Evolutionary conservation across 441 rosid genomes (phyloP).

Genomic region (Erodium chrysanthum): DNA sequence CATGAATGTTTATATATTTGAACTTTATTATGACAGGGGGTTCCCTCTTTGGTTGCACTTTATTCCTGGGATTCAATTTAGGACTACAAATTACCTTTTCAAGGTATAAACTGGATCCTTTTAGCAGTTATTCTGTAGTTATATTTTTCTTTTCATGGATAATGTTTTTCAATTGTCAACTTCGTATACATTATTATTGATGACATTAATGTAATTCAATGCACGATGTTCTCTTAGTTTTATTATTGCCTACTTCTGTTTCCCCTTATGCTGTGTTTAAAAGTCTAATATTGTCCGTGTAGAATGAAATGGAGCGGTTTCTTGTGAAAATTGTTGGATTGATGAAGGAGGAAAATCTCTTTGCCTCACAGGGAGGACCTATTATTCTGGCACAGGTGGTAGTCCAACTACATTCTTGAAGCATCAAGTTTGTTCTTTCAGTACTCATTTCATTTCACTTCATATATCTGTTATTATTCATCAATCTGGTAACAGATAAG

Average conservation of each 20-base stretch:
- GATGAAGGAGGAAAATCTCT: slow-evolving; percentile 51
- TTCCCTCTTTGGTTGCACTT: slow-evolving; percentile 72
- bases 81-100: slow-evolving; percentile 40
- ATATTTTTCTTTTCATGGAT: background rate
- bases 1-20: background rate
- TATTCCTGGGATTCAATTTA: slow-evolving; percentile 61
- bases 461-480: background rate
- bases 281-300: slow-evolving; percentile 11
- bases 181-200: background rate
- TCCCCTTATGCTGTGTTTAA: background rate
- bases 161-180: background rate
- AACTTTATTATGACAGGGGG: slow-evolving; percentile 31
- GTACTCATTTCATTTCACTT: background rate
- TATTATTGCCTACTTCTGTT: background rate
- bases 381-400: slow-evolving; percentile 61
- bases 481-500: background rate
- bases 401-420: background rate
- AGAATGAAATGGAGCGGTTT: slow-evolving; percentile 51
- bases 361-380: slow-evolving; percentile 67
- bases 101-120: slow-evolving; percentile 28
- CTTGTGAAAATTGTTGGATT: slow-evolving; percentile 41
- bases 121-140: background rate
- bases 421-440: background rate
- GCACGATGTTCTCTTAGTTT: background rate
- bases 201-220: background rate